Evolutionary conservation across 257 asterid genomes (phyloP), one percentile per base, ranked within the genome.

Genomic region (Verbena officinalis): DNA sequence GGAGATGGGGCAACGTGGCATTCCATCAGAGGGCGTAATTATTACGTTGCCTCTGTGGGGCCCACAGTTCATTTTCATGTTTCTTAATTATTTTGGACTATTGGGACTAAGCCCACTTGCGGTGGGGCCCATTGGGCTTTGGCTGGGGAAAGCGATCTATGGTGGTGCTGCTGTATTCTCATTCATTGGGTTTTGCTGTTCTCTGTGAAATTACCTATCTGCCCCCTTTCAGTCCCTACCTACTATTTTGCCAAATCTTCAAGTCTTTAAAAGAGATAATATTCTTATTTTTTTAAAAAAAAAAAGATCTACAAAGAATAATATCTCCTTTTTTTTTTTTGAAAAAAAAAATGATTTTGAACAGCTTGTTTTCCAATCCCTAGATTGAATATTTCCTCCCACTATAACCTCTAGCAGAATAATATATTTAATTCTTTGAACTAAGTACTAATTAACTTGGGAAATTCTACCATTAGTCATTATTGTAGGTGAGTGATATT

Each of bases 1-100:
- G 73, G 55, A 9, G 36, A 16, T 23, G 9, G 38, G 59, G 33
- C 62, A 69, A 27, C 87, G 77, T 69, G 83, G 75, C 77, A 0
- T 21, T 10, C 52, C 17, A 39, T 42, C 5, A 48, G 30, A 4
- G 57, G 48, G 6, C n/a, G 11, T 19, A 64, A 38, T 65, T 46
- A 45, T 71, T 33, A 20, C 68, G 58, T 51, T 8, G 64, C 11
- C 0, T 13, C 4, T 64, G 68, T 48, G 70, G 43, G 68, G 57
- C 72, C 56, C 51, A 4, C 0, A 1, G 7, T 36, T 20, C 40
- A 17, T 49, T 46, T 57, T 56, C 42, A 40, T 22, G 34, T 51
- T n/a, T n/a, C n/a, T n/a, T n/a, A n/a, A n/a, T n/a, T n/a, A n/a
- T 33, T 55, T 52, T 65, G 58, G 71, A 71, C 71, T 55, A 8